Evolutionary conservation across 73 alveolate genomes (phyloP), one percentile per base, ranked within the genome.

Genomic region (Blepharisma japonicum): DNA sequence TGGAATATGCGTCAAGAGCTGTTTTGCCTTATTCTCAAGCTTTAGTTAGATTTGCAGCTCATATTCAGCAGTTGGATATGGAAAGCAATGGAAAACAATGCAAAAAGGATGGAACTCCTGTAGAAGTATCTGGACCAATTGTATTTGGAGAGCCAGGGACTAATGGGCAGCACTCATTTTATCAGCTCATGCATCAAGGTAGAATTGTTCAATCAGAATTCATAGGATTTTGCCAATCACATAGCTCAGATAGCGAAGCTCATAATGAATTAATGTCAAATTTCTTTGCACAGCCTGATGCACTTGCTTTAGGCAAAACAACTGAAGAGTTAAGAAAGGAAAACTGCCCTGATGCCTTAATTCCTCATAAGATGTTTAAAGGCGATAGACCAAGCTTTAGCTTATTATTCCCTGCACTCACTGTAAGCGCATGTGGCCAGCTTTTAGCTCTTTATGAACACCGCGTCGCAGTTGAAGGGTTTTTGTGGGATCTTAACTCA

Each of bases 61-160:
- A 94, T 56, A 89, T 94, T 46, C 95, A 94, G 81, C 93, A 94
- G 85, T 70, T 94, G 27, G 98, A 91, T 71, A 94, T 94, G 98
- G 98, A 94, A 79, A 84, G 95, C 85, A 94, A 94, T 68, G 98
- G 98, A 61, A 89, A 89, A 56, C 85, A 83, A 42, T 89, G 91
- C 42, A 86, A 71, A 54, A 71, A 82, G 66, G 87, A 86, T 55
- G 90, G 94, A 45, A 18, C 32, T 27, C 48, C 71, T 11, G 87
- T 88, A 51, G 81, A 71, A 7, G 21, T 11, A 6, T 14, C 83
- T 5, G 83, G 83, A 9, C 83, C 83, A 48, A 83, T 91, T 68
- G 88, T 87, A 55, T 94, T 94, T 67, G 98, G 98, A n/a, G 98
- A 94, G 87, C 98, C 98, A 56, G 98, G 98, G 14, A 94, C 98